These are phyloP conservation scores for Hericium rajendrae DNA, from an alignment of 768 basidiomycete species.

Conservation along the genomic window DNA sequence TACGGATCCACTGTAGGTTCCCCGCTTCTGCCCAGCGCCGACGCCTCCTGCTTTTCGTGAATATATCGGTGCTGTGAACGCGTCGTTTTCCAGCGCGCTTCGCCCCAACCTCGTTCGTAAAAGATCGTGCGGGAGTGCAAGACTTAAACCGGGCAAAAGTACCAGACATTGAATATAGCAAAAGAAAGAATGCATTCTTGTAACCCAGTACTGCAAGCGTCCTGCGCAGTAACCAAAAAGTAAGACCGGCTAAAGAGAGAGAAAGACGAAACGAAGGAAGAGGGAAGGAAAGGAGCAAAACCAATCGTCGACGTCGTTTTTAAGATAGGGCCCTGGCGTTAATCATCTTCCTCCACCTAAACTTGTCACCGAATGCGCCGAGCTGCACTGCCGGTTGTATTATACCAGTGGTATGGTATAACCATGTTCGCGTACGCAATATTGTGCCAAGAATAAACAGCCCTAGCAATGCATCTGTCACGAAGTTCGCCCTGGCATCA, in stretches of 20 bases:
- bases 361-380: no score
- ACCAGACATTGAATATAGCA: not conserved
- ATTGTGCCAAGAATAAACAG: no score
- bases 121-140: conserved; percentile 2
- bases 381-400: no score
- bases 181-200: not conserved
- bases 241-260: not conserved
- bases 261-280: not conserved
- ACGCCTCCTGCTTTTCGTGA: not conserved
- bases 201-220: not conserved
- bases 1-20: conserved; percentile 3
- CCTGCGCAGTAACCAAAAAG: conserved; percentile 2
- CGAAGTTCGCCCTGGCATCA: no score
- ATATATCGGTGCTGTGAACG: conserved; percentile 7
- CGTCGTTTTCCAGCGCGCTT: not conserved
- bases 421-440: no score
- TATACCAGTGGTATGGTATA: no score
- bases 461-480: no score
- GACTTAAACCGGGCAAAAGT: not conserved
- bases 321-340: not conserved
- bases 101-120: not conserved
- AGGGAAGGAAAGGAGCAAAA: not conserved
- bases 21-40: conserved; percentile 3
- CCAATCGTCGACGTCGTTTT: not conserved
- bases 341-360: no score